Evolutionary conservation across 441 rosid species (phyloP), one percentile per base, ranked within the genome.

Genomic region (Euphorbia schlechtendalii): DNA sequence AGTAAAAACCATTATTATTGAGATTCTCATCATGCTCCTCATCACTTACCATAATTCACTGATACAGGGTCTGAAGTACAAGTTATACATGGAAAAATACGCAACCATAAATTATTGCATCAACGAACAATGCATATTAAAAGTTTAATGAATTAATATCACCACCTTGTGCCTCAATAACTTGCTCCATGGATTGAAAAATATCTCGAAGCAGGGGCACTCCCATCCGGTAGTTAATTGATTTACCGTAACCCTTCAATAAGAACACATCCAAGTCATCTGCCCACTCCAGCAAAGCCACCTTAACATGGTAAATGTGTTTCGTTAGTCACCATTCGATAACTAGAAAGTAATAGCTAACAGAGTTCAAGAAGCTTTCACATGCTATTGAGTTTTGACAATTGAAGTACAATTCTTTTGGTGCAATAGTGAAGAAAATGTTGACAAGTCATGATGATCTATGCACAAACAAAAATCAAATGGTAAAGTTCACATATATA

Each of bases 221-320:
- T 58, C 99, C 99, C 97, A 94, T 90, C 53, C 74, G 75, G 65
- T 89, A 94, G 75, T 90, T 94, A 67, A 94, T 64, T 52, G 97
- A 86, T 28, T 90, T 77, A 28, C 97, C 96, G 73, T 90, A 94
- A 64, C 92, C 99, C 82, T 90, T 94, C 71, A 90, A 75, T 46
- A 90, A 60, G 71, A 87, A 93, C 62, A 77, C 71, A 80, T 90
- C 97, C 75, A 89, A 70, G 77, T 90, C 97, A 78, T 94, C 94
- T 59, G 92, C 71, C 99, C 99, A 94, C 83, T 87, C 99, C 83
- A 94, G 81, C 81, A 90, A 83, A 71, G 86, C 84, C 74, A 89
- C 82, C 99, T 93, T 56, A 67, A 69, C 68, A 73, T 25, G 13
- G 62, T 7, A 69, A 12, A 66, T 18, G 41, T 32, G 21, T 65